Percentiles rank a stretch among this genome's conserved stretches.
Conservation (phyloP, 129 eudicot species). For the Flaveria sonorensis region DNA sequence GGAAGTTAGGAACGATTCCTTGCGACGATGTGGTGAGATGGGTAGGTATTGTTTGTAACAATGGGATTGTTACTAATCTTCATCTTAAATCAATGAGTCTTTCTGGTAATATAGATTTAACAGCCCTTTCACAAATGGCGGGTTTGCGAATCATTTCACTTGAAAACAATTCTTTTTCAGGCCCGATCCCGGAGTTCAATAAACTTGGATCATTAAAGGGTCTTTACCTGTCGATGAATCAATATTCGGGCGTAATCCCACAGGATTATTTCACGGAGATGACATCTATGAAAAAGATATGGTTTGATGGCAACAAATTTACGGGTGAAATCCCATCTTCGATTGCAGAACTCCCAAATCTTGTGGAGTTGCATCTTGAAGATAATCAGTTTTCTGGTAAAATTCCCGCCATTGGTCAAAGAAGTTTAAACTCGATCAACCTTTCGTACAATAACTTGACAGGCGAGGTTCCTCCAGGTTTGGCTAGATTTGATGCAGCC, state of each 20-base stretch:
- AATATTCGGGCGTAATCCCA: constrained; percentile 60
- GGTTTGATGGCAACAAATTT: constrained; percentile 57
- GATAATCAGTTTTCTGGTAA: constrained; percentile 55
- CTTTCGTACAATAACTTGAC: constrained; percentile 58
- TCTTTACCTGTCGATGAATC: constrained; percentile 52
- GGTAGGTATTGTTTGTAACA: constrained; percentile 51
- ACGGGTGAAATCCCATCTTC: constrained; percentile 62
- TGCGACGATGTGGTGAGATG: constrained; percentile 48
- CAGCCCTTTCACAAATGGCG: constrained; percentile 46
- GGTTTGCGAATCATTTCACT: constrained; percentile 52
- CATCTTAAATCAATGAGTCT: constrained; percentile 49
- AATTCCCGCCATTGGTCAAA: constrained; percentile 52
- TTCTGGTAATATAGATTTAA: constrained; percentile 57
- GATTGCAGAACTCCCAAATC: constrained; percentile 35
- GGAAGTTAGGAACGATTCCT: constrained; percentile 55
- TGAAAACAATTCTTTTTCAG: constrained; percentile 49
- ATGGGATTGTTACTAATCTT: constrained; percentile 46
- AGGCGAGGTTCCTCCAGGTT: constrained; percentile 58
- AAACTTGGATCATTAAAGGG: constrained; percentile 50
- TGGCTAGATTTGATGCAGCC: constrained; percentile 40
- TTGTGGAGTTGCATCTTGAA: constrained; percentile 61
- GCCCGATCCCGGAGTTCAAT: constrained; percentile 61
- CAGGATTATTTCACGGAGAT: constrained; percentile 41
- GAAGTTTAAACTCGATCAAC: constrained; percentile 40
- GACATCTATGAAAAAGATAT: constrained; percentile 59